These are phyloP conservation scores for Cercospora sp. DNA, from an alignment of 2,329 filamentous ascomycete species.

Conservation along the genomic window DNA sequence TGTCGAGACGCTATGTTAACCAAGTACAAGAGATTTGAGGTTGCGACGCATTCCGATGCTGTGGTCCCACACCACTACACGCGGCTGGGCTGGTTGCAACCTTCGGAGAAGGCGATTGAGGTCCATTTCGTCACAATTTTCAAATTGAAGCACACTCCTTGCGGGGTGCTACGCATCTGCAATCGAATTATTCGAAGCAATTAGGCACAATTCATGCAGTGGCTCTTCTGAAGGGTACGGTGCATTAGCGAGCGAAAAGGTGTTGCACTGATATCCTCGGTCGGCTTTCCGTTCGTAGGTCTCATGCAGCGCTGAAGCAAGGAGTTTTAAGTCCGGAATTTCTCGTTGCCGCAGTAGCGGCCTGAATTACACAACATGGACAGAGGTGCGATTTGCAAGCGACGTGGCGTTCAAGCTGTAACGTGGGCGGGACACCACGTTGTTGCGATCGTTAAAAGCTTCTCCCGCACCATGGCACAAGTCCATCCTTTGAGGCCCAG, in stretches of 20 bases:
- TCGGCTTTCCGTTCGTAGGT: not conserved
- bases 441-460: constrained; percentile 2
- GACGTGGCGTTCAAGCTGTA: not conserved
- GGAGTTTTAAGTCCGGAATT: not conserved
- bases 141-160: not conserved
- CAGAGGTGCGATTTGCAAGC: not conserved
- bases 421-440: not conserved
- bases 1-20: not conserved
- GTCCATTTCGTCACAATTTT: not conserved
- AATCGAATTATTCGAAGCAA: not conserved
- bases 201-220: not conserved
- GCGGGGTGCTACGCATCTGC: not conserved
- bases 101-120: not conserved
- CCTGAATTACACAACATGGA: constrained; percentile 4
- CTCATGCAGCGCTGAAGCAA: constrained; percentile 1
- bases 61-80: not conserved
- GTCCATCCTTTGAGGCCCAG: not conserved
- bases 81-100: constrained; percentile 1
- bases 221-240: not conserved
- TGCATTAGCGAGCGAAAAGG: not conserved
- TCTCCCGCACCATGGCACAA: not conserved
- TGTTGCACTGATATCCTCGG: not conserved
- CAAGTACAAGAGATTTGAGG: not conserved
- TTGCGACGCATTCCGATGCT: not conserved
- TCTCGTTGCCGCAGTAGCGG: constrained; percentile 5